These are phyloP conservation scores for Tricholomella constricta DNA, from an alignment of 768 basidiomycete species.

Conservation along the genomic window DNA sequence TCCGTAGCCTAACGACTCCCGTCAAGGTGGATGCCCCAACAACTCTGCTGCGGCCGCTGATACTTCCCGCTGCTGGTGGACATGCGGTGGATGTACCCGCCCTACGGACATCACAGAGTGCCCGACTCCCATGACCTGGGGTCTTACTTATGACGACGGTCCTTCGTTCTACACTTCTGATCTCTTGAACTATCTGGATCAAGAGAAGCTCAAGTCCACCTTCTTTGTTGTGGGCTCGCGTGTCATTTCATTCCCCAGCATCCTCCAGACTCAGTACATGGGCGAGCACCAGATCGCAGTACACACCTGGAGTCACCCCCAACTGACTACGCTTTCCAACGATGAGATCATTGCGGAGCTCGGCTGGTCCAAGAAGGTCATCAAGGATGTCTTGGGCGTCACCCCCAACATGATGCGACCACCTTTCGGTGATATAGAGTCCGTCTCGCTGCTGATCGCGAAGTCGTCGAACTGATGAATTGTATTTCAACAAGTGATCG, in stretches of 20 bases:
- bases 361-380: slow-evolving; percentile 84
- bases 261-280: slow-evolving; percentile 77
- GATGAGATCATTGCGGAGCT: slow-evolving; percentile 86
- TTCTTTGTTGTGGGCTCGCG: slow-evolving; percentile 91
- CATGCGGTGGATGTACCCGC: slow-evolving; percentile 71
- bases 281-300: slow-evolving; percentile 75
- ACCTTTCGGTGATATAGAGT: slow-evolving; percentile 82
- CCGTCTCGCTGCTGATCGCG: no score
- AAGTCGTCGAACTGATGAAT: no score
- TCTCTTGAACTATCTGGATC: slow-evolving; percentile 69
- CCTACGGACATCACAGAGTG: slow-evolving; percentile 75
- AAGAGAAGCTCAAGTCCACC: slow-evolving; percentile 69
- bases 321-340: slow-evolving; percentile 73
- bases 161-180: slow-evolving; percentile 78
- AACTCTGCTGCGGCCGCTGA: slow-evolving; percentile 61
- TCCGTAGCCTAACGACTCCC: background rate
- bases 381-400: slow-evolving; percentile 78
- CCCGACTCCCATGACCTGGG: slow-evolving; percentile 62
- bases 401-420: slow-evolving; percentile 82
- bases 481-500: slow-evolving; percentile 82
- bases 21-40: slow-evolving; percentile 56
- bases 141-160: slow-evolving; percentile 73
- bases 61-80: slow-evolving; percentile 73
- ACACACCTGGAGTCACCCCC: slow-evolving; percentile 70
- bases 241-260: slow-evolving; percentile 65